phyloP scores from a whole-genome alignment of 768 basidiomycete species.

The Xerocomus brunneocitrinus region DNA sequence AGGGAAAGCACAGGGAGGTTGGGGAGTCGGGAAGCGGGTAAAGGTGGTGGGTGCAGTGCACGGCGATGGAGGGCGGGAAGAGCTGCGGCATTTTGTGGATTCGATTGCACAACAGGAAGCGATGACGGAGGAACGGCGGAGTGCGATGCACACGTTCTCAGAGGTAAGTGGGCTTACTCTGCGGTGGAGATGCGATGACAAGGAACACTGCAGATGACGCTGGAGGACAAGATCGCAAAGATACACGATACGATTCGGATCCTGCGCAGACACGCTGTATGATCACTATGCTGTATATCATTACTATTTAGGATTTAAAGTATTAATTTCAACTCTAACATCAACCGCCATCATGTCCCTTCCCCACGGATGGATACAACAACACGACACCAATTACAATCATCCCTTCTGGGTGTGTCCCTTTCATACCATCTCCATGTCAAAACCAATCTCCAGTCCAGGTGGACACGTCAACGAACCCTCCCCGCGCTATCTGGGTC shows the following conservation, averaged over 20 bases:
- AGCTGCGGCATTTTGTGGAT: constrained; percentile 41
- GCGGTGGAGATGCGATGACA: neutral
- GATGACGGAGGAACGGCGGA: constrained; percentile 36
- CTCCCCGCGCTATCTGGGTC: constrained; percentile 66
- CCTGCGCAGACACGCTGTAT: constrained; percentile 25
- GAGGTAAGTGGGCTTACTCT: constrained; percentile 33
- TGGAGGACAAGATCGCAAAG: constrained; percentile 48
- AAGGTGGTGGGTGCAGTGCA: neutral
- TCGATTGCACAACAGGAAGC: constrained; percentile 38
- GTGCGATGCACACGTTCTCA: constrained; percentile 48
- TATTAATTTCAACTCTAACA: constrained; percentile 1
- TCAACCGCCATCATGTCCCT: constrained; percentile 34
- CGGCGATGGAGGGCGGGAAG: constrained; percentile 5
- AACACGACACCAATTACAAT: constrained; percentile 39
- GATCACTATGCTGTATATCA: neutral
- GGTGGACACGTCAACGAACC: constrained; percentile 61
- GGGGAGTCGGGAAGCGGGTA: neutral
- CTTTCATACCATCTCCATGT: too few species aligned
- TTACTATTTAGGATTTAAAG: neutral
- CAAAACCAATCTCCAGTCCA: constrained; percentile 19
- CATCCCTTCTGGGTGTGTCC: constrained; percentile 48
- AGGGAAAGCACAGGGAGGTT: constrained; percentile 3
- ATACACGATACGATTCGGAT: constrained; percentile 47
- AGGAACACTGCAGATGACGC: constrained; percentile 42
- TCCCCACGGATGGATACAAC: constrained; percentile 55